Evolutionary conservation across 2,329 filamentous ascomycete genomes (phyloP), one percentile per base, ranked within the genome.

Genomic region (Aspergillus sojae): DNA sequence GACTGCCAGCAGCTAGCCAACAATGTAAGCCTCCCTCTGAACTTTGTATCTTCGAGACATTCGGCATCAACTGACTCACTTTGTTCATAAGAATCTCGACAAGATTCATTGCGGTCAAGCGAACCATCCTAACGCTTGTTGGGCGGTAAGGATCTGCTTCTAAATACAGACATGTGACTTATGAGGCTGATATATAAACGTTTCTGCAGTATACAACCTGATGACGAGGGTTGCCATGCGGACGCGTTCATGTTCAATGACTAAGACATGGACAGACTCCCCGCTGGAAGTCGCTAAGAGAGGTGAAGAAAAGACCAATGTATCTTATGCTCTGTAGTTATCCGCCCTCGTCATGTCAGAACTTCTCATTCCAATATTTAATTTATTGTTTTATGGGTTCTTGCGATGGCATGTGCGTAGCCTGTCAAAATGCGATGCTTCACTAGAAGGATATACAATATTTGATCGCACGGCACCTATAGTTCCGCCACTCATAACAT

Each of bases 1-100:
- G 45, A 48, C 5, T 48, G 45, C 45, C 10, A 28, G 23, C 5
- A 23, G 21, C 3, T 7, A 16, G 45, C 45, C 1, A 0, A 26
- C 14, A 3, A 14, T 23, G 45, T 48, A 48, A 26, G 45, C 14
- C 26, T 2, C 3, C 0, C 0, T 16, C 3, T 0, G 36, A 0
- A 16, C 5, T 6, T 16, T 16, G 23, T 23, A 26, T 26, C 7
- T 14, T 23, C 3, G 5, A 28, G 11, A 23, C 23, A 26, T 26
- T 7, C 16, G 5, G 45, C n/a, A 48, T 26, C 12, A 9, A 26
- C 45, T 48, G 14, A 28, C 45, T 14, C 26, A 7, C 0, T 19
- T 14, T 7, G 3, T 3, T 48, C 23, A 28, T 10, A 48, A 48
- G 45, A 23, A 48, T 4, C 21, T 19, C 12, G 45, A 48, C 12